Base-by-base conservation (phyloP, 768 basidiomycete genomes). In the Terana coerulea region DNA sequence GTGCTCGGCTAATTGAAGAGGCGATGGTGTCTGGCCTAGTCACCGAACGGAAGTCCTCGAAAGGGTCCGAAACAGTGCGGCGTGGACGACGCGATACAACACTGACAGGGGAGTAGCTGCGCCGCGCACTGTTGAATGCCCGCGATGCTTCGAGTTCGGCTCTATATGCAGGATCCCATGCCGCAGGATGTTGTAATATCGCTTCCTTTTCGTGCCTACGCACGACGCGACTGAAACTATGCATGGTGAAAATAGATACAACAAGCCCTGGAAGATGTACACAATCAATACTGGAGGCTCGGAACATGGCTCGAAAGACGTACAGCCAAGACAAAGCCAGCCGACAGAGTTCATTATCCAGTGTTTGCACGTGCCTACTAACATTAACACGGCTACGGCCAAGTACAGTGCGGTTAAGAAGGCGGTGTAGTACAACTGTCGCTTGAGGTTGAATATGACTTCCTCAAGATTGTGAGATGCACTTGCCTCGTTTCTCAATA, bases 401-500 rank as follows among this genome's bases (percentile, higher is more conserved):
- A 78, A 68, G 37, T 73, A 78, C 11, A 72, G 71, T 2, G 69
- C 71, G 15, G 78, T 76, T 51, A 81, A 76, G 50, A 78, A 72
- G 0, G 77, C 73, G 2, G 79, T 80, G 56, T 83, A 82, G 33
- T 74, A 69, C 10, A 83, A 59, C 81, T 84, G 41, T 17, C 21
- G 19, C 19, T 25, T 8, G 21, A 24, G 25, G 24, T 26, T 17
- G 17, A 29, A 29, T 12, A 3, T 28, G 17, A 29, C 24, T 21
- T n/a, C 15, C 7, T 19, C 7, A 21, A 28, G 45, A n/a, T 8
- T 24, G 19, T 28, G 35, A 49, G 22, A 19, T 24, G 15, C 21
- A 60, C 72, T n/a, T 58, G 83, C 83, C 74, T 86, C 84, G 61
- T 86, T 77, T 56, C 73, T 77, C 67, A 86, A 75, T 28, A 81